Percentiles rank a stretch among this genome's conserved stretches.
Evolutionary conservation across 345 rosid species (phyloP).

Genomic region (Cardamine chenopodiifolia): DNA sequence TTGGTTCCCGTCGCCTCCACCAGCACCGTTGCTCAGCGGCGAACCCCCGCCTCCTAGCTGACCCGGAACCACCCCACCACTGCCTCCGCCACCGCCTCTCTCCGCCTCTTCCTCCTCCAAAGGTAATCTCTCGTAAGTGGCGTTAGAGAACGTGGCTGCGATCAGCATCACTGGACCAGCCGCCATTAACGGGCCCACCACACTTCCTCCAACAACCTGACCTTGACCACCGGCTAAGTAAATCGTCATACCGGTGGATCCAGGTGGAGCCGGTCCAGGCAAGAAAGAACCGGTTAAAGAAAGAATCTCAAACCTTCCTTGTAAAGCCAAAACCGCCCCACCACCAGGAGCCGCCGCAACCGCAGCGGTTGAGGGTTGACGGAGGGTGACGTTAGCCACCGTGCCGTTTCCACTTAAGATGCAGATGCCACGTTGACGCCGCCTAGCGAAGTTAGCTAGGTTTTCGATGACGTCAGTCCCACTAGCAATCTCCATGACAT

Average conservation of each 20-base stretch:
- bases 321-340: constrained; percentile 52
- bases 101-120: constrained; percentile 50
- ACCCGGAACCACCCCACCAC: constrained; percentile 49
- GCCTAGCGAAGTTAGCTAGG: constrained; percentile 61
- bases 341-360: constrained; percentile 27
- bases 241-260: constrained; percentile 54
- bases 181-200: constrained; percentile 50
- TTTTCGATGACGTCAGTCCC: constrained; percentile 64
- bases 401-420: constrained; percentile 66
- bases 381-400: constrained; percentile 65
- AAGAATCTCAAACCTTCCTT: constrained; percentile 55
- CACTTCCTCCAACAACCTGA: constrained; percentile 58
- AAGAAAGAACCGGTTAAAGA: constrained; percentile 53
- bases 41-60: constrained; percentile 38
- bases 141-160: constrained; percentile 56
- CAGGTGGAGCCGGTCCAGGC: constrained; percentile 56
- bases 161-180: constrained; percentile 56
- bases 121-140: constrained; percentile 54
- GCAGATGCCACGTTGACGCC: constrained; percentile 61
- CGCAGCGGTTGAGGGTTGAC: constrained; percentile 45
- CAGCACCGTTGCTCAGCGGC: constrained; percentile 49
- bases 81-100: constrained; percentile 47
- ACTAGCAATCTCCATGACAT: constrained; percentile 65
- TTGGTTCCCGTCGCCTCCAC: constrained; percentile 53
- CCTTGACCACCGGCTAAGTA: constrained; percentile 60